Percentiles rank a stretch among this genome's conserved stretches.
These are phyloP conservation scores for Termitomyces sp. DNA, from an alignment of 768 basidiomycete genomes.

Conservation along the genomic window DNA sequence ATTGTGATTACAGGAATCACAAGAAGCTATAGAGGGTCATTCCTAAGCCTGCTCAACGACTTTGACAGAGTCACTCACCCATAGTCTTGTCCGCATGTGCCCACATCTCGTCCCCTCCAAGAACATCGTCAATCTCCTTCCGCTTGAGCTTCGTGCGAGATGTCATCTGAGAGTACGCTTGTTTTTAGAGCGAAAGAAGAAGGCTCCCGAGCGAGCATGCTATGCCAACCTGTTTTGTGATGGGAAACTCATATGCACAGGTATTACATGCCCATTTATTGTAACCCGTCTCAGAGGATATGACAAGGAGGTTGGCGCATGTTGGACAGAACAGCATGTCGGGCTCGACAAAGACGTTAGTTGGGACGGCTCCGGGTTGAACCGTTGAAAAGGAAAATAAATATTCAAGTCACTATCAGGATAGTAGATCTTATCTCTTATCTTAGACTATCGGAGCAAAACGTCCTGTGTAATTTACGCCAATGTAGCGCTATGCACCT, in stretches of 20 bases:
- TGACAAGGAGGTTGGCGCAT: constrained; percentile 84
- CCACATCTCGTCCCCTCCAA: constrained; percentile 94
- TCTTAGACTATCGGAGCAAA: not conserved
- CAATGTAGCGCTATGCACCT: too few species aligned
- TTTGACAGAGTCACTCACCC: constrained; percentile 49
- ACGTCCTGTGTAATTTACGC: too few species aligned
- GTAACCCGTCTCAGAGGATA: constrained; percentile 73
- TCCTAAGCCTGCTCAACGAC: not conserved
- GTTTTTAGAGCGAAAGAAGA: not conserved
- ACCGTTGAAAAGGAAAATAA: not conserved
- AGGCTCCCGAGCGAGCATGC: not conserved
- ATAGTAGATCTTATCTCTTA: constrained; percentile 16
- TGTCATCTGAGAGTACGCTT: constrained; percentile 73
- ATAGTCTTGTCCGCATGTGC: constrained; percentile 87
- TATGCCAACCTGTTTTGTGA: constrained; percentile 63
- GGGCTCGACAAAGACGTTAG: not conserved
- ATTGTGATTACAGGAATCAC: constrained; percentile 79
- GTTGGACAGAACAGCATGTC: constrained; percentile 92
- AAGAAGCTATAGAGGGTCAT: constrained; percentile 39
- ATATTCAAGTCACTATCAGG: too few species aligned
- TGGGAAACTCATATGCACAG: constrained; percentile 95
- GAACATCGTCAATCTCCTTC: constrained; percentile 94
- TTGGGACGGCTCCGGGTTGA: not conserved
- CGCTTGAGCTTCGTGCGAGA: constrained; percentile 80
- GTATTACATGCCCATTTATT: constrained; percentile 94